These are phyloP conservation scores for Lindgomyces ingoldianus DNA, from an alignment of 495 filamentous ascomycete species.

Conservation along the genomic window DNA sequence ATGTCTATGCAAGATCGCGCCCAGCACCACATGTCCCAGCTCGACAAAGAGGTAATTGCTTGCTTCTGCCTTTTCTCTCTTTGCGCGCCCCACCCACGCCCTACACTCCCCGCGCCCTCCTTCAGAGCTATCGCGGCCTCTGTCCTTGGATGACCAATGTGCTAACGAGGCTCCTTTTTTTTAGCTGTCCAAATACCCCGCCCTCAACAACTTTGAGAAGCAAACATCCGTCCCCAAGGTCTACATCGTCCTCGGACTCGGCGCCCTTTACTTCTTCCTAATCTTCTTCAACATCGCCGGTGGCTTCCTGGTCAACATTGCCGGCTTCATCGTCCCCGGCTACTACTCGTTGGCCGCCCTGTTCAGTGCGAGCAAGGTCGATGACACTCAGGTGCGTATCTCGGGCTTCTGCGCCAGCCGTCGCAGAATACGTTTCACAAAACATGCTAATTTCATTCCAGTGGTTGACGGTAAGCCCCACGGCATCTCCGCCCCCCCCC, in stretches of 20 bases:
- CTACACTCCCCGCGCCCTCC: neutral
- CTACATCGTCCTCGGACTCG: conserved; percentile 86
- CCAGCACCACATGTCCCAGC: conserved; percentile 82
- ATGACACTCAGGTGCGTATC: conserved; percentile 82
- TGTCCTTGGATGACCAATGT: neutral
- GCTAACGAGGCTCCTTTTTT: conserved; percentile 15
- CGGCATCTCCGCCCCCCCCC: neutral
- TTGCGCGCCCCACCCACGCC: neutral
- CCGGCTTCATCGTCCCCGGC: conserved; percentile 88
- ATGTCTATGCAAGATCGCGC: conserved; percentile 90
- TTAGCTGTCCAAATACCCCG: conserved; percentile 94
- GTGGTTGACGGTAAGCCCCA: conserved; percentile 66
- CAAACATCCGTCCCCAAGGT: conserved; percentile 94
- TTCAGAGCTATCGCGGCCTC: neutral
- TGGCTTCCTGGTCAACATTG: conserved; percentile 93
- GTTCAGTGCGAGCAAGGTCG: conserved; percentile 75
- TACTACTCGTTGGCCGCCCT: conserved; percentile 94
- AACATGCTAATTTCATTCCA: conserved; percentile 40
- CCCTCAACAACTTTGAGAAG: conserved; percentile 94
- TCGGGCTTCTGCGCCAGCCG: neutral
- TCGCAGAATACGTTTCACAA: conserved; percentile 11
- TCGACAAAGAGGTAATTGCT: conserved; percentile 90
- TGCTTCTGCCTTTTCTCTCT: neutral
- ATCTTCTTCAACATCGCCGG: conserved; percentile 99
- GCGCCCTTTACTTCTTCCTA: conserved; percentile 91